phyloP scores from a whole-genome alignment of 306 rosid species.

The Casuarina equisetifolia region DNA sequence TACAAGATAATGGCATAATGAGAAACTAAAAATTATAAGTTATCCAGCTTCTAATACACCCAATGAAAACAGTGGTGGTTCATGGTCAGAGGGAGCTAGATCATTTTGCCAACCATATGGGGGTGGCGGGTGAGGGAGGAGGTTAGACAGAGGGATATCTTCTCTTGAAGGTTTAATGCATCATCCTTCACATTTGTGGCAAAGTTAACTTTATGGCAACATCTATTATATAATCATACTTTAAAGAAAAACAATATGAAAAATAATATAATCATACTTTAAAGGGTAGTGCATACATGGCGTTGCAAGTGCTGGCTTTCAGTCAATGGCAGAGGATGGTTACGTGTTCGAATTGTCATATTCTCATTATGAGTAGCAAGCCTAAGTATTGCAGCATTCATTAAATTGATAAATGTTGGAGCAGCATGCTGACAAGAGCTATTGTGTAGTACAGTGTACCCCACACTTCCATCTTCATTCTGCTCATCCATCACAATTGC shows the following conservation, averaged over 20 bases:
- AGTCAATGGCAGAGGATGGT: conserved; percentile 90
- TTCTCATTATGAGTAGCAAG: conserved; percentile 59
- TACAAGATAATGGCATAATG: not conserved
- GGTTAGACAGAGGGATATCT: not conserved
- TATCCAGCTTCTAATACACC: not conserved
- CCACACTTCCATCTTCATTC: conserved; percentile 77
- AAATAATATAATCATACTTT: conserved; percentile 2
- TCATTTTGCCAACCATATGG: not conserved
- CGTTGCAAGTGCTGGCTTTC: conserved; percentile 86
- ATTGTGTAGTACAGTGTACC: conserved; percentile 93
- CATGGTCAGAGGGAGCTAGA: not conserved
- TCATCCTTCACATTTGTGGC: not conserved
- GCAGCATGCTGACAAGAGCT: conserved; percentile 92
- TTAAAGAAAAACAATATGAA: conserved; percentile 10
- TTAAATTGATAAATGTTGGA: conserved; percentile 90
- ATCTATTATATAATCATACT: not conserved
- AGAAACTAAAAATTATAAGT: not conserved
- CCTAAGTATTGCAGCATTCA: conserved; percentile 89
- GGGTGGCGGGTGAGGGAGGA: no score
- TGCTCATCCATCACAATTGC: conserved; percentile 86
- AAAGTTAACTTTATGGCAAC: not conserved
- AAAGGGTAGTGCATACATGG: conserved; percentile 53
- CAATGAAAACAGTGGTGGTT: not conserved
- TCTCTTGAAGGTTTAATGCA: not conserved
- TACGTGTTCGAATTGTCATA: conserved; percentile 83